Evolutionary conservation across 768 basidiomycete genomes (phyloP).

Genomic region (Lactifluus volemus): DNA sequence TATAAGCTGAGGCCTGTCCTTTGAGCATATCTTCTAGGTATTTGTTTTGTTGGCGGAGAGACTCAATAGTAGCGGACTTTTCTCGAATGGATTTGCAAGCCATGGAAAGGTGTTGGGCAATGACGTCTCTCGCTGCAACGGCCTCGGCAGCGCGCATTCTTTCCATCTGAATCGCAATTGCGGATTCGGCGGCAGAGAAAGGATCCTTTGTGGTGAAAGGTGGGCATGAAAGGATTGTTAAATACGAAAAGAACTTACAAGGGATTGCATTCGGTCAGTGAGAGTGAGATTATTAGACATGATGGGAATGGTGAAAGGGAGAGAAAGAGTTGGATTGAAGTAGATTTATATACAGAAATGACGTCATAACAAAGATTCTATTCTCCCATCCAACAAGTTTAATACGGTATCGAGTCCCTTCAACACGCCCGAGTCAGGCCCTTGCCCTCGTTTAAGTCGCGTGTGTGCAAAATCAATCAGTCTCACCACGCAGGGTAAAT

Average conservation of each 20-base stretch:
- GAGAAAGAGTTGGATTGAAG: neutral
- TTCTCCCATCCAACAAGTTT: constrained; percentile 49
- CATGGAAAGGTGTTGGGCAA: constrained; percentile 16
- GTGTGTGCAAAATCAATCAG: constrained; percentile 97
- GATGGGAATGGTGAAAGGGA: neutral
- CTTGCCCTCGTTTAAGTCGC: constrained; percentile 51
- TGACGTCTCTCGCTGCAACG: constrained; percentile 18
- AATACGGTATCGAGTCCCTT: constrained; percentile 62
- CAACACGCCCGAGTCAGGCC: constrained; percentile 73
- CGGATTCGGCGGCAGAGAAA: constrained; percentile 18
- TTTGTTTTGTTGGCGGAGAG: constrained; percentile 14
- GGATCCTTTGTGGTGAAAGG: neutral
- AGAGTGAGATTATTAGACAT: neutral
- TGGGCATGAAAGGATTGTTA: neutral
- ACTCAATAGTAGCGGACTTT: constrained; percentile 13
- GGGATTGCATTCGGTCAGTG: constrained; percentile 10
- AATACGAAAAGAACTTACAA: neutral
- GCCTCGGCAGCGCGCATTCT: constrained; percentile 15
- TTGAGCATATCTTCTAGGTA: constrained; percentile 25
- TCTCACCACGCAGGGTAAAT: constrained; percentile 38
- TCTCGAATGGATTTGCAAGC: constrained; percentile 19
- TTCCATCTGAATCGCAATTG: constrained; percentile 18
- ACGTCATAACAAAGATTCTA: constrained; percentile 30
- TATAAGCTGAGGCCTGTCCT: constrained; percentile 22
- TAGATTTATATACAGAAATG: neutral